A percentile compares a stretch with the other conserved stretches of the same genome.
These are phyloP conservation scores for Rasamsonia emersonii DNA, from an alignment of 2,329 filamentous ascomycete genomes.

Conservation along the genomic window DNA sequence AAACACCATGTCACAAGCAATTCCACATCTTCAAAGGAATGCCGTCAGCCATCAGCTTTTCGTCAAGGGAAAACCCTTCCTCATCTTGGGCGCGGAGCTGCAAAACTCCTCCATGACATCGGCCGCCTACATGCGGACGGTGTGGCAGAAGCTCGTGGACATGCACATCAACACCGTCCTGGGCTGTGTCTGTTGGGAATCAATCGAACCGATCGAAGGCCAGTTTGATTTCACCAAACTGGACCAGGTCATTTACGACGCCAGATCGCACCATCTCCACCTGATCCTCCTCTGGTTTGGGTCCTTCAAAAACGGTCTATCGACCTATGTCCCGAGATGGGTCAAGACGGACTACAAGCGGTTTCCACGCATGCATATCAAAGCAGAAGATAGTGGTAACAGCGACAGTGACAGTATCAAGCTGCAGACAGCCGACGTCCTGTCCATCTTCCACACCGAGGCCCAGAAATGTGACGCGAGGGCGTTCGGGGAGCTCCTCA, in stretches of 20 bases:
- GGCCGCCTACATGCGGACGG: constrained; percentile 35
- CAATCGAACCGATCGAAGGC: constrained; percentile 39
- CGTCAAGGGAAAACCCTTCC: constrained; percentile 37
- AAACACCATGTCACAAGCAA: too few species aligned
- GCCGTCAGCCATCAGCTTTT: constrained; percentile 27
- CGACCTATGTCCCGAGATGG: constrained; percentile 33
- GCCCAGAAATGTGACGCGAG: constrained; percentile 28
- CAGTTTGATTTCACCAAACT: constrained; percentile 36
- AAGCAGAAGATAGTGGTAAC: constrained; percentile 11
- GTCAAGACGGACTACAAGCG: constrained; percentile 21
- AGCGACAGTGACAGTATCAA: too few species aligned
- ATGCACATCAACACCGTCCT: constrained; percentile 39
- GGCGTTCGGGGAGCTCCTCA: constrained; percentile 32
- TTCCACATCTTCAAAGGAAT: too few species aligned
- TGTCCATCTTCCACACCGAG: constrained; percentile 31
- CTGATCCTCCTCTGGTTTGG: constrained; percentile 42
- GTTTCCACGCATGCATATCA: constrained; percentile 2
- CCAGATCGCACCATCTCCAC: constrained; percentile 28
- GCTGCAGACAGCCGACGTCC: constrained; percentile 22
- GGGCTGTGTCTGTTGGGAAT: constrained; percentile 39
- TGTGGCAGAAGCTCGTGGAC: constrained; percentile 36
- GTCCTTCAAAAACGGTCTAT: constrained; percentile 40
- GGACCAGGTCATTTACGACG: constrained; percentile 31
- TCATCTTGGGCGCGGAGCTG: constrained; percentile 38
- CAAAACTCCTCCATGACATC: constrained; percentile 42